Conservation (phyloP, 805 yeast species). For the Ogataea methanolica region DNA sequence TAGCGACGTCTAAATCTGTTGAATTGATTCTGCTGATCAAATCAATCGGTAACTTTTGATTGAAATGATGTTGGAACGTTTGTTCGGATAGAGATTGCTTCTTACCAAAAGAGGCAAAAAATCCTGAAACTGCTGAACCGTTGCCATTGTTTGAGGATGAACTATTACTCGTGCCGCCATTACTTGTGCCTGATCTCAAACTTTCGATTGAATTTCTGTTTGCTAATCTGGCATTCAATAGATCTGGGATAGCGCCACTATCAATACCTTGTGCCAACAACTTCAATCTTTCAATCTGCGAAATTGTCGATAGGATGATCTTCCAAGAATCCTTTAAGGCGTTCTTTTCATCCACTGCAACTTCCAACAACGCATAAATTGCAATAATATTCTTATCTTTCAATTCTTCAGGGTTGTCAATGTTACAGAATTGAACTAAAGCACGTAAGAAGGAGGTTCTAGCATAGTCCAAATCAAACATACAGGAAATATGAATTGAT, state of each 20-base stretch:
- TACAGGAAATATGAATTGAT: constrained; percentile 77
- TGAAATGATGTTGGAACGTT: constrained; percentile 66
- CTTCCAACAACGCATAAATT: constrained; percentile 62
- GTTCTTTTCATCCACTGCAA: constrained; percentile 80
- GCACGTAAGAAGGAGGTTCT: constrained; percentile 88
- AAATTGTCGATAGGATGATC: constrained; percentile 72
- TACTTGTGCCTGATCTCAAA: constrained; percentile 33
- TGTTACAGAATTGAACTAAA: constrained; percentile 77
- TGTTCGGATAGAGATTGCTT: constrained; percentile 57
- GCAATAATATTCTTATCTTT: constrained; percentile 79
- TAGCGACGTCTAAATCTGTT: constrained; percentile 69
- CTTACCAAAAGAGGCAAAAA: constrained; percentile 51
- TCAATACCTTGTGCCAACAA: constrained; percentile 83
- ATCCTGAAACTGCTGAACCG: constrained; percentile 19
- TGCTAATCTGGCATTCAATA: constrained; percentile 67
- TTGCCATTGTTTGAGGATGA: constrained; percentile 16
- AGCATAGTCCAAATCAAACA: constrained; percentile 79
- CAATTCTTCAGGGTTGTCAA: constrained; percentile 76
- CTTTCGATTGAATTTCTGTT: constrained; percentile 53
- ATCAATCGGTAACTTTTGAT: constrained; percentile 58
- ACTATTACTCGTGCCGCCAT: constrained; percentile 3
- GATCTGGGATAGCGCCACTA: constrained; percentile 81
- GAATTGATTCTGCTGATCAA: constrained; percentile 56
- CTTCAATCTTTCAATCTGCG: constrained; percentile 89
- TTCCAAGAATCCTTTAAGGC: constrained; percentile 74